Conservation (phyloP, 1,139 yeast species). For the Debaryomyces fabryi region DNA sequence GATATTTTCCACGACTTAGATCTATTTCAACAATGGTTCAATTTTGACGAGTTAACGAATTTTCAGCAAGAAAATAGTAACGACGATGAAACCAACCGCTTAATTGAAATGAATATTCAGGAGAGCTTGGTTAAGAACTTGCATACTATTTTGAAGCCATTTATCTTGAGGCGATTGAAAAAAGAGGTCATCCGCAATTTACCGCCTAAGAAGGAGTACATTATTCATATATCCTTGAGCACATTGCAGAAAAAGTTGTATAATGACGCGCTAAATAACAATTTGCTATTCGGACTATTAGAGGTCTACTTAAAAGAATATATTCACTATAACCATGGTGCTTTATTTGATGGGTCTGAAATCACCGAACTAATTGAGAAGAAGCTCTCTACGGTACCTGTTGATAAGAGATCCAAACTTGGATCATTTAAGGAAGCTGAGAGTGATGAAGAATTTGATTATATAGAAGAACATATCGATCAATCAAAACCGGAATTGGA, state of each 20-base stretch:
- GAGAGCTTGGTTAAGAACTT: slow-evolving; percentile 68
- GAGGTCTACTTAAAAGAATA: slow-evolving; percentile 51
- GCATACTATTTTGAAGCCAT: slow-evolving; percentile 88
- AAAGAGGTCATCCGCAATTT: slow-evolving; percentile 64
- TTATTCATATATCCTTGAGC: slow-evolving; percentile 72
- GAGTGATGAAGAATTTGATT: slow-evolving; percentile 31
- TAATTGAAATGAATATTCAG: slow-evolving; percentile 67
- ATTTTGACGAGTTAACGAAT: slow-evolving; percentile 60
- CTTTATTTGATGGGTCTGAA: slow-evolving; percentile 20
- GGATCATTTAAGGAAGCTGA: slow-evolving; percentile 27
- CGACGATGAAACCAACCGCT: slow-evolving; percentile 35
- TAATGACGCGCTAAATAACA: slow-evolving; percentile 54
- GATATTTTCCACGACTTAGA: slow-evolving; percentile 90
- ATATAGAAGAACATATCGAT: background rate
- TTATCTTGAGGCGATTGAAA: slow-evolving; percentile 79
- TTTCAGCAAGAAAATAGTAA: slow-evolving; percentile 38
- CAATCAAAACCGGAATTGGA: slow-evolving; percentile 3
- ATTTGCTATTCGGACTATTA: slow-evolving; percentile 43
- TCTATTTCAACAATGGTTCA: slow-evolving; percentile 92
- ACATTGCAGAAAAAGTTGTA: slow-evolving; percentile 66
- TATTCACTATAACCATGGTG: slow-evolving; percentile 34
- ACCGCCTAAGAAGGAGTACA: slow-evolving; percentile 89
- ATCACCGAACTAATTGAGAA: slow-evolving; percentile 38
- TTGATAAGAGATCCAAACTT: slow-evolving; percentile 9
- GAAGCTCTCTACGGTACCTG: slow-evolving; percentile 18